Evolutionary conservation across 805 yeast genomes (phyloP), one percentile per base, ranked within the genome.

Genomic region (Metschnikowia similis): DNA sequence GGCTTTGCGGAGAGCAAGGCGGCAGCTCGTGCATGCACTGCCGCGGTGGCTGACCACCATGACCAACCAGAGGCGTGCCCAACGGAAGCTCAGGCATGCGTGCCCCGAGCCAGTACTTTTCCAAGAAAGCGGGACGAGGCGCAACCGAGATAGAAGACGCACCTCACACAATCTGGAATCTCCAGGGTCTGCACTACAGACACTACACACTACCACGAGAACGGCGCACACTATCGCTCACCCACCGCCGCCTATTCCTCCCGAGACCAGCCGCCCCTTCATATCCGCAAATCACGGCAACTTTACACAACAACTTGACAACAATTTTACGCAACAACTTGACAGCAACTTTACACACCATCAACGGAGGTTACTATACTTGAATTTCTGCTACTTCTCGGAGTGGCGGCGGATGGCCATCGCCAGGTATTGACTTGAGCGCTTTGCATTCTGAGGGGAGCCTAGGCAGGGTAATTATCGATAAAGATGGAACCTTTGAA

Each of bases 11-110:
- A 13, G 37, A 26, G 17, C 31, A 31, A 16, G 8, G 8, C 36
- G 37, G 45, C 45, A 32, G 45, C 45, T 41, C 37, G 45, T 34
- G 45, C 45, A 41, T 41, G 37, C 44, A 31, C 16, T 11, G 28
- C 34, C 28, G 44, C 44, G 11, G 44, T 36, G 17, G 29, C 39
- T 21, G 44, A 30, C 37, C 31, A 14, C 31, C n/a, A 9, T 29
- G 14, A 28, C 16, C 8, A 13, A 21, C 10, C 7, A 41, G n/a
- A 32, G 9, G 11, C 26, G 8, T n/a, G 13, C 13, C 13, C 11
- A 21, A 26, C 30, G 45, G 26, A n/a, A 32, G 21, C 29, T 28
- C 29, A 14, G 45, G 9, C 17, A n/a, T 30, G 11, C 45, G 30
- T 41, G 37, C 36, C 28, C n/a, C n/a, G 13, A 9, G 21, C 4